Evolutionary conservation across 2,329 filamentous ascomycete species (phyloP).

Genomic region (Mycosphaerella arachidis): DNA sequence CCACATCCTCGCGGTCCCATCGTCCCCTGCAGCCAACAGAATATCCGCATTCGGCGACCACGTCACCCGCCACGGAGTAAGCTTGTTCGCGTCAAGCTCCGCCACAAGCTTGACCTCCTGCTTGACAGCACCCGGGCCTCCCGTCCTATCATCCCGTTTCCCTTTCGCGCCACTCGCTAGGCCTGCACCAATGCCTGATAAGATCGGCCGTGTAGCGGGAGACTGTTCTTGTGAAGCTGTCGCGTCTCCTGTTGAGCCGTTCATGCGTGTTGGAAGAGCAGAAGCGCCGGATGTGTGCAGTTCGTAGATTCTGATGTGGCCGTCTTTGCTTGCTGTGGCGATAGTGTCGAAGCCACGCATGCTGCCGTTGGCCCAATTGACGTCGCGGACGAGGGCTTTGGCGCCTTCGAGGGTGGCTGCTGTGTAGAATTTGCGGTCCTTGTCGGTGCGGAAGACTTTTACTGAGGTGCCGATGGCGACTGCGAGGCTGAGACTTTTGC

Average conservation of each 20-base stretch:
- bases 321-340: conserved; percentile 90
- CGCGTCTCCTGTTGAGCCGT: conserved; percentile 15
- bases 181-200: conserved; percentile 52
- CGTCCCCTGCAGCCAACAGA: conserved; percentile 70
- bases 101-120: conserved; percentile 62
- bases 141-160: conserved; percentile 51
- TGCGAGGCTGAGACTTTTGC: conserved; percentile 73
- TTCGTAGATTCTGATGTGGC: conserved; percentile 82
- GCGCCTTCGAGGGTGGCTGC: conserved; percentile 73
- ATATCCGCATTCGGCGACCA: conserved; percentile 63
- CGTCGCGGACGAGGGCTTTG: conserved; percentile 68
- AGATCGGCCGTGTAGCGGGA: conserved; percentile 13
- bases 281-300: conserved; percentile 54
- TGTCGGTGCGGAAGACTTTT: conserved; percentile 73
- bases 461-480: conserved; percentile 82
- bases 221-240: conserved; percentile 12
- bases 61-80: conserved; percentile 69
- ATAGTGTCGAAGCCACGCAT: conserved; percentile 86
- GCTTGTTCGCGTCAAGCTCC: conserved; percentile 62
- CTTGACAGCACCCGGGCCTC: conserved; percentile 58
- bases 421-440: conserved; percentile 75
- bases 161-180: conserved; percentile 46
- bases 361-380: conserved; percentile 89
- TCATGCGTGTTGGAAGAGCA: conserved; percentile 13
- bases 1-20: conserved; percentile 56